Conservation (phyloP, 306 rosid species). For the Oemleria cerasiformis region DNA sequence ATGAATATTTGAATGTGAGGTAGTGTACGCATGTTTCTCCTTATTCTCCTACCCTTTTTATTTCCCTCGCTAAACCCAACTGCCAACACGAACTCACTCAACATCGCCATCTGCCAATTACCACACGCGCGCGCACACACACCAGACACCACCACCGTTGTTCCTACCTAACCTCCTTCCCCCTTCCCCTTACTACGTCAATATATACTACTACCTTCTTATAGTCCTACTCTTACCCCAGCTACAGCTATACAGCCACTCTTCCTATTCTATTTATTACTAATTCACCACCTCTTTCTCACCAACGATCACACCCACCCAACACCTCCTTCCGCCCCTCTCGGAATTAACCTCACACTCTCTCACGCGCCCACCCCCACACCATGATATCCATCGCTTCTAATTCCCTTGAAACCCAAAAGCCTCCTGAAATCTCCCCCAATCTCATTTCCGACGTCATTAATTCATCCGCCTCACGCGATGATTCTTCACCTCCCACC, state of each 20-base stretch:
- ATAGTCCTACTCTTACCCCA: no score
- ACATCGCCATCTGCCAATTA: slow-evolving; percentile 15
- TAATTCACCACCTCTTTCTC: background rate
- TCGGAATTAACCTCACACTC: no score
- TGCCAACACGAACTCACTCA: background rate
- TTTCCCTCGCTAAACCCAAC: background rate
- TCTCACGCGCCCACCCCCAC: no score
- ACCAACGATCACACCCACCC: background rate
- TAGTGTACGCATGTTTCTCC: slow-evolving; percentile 10
- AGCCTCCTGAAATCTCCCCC: slow-evolving; percentile 11
- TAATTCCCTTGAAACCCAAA: slow-evolving; percentile 40
- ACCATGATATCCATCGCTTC: slow-evolving; percentile 52
- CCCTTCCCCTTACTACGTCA: background rate
- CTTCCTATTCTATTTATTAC: background rate
- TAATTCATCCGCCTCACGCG: background rate
- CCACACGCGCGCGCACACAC: background rate
- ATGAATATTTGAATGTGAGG: slow-evolving; percentile 23
- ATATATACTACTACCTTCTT: no score
- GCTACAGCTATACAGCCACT: no score
- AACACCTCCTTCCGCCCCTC: background rate
- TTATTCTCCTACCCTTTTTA: background rate
- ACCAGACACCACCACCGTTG: background rate
- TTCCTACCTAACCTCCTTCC: slow-evolving; percentile 25
- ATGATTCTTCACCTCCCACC: background rate
- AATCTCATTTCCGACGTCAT: background rate